phyloP scores from a whole-genome alignment of 2,329 filamentous ascomycete species.

The Cytospora paraplurivora region DNA sequence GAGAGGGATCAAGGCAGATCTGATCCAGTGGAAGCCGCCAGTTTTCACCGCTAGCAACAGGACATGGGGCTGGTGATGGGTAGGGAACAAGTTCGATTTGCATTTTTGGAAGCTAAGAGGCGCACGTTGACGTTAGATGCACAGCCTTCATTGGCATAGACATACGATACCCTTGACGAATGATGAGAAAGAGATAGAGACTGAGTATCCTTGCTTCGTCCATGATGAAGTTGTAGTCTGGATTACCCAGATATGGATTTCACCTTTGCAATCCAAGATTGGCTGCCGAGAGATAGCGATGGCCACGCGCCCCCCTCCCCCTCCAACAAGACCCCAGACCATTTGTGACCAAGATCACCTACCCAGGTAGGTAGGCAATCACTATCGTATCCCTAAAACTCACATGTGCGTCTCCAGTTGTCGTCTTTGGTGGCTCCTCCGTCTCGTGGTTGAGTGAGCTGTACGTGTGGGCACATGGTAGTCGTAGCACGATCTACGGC shows the following conservation, averaged over 20 bases:
- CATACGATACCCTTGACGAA: constrained; percentile 27
- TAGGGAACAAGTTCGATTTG: not conserved
- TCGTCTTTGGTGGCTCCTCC: not conserved
- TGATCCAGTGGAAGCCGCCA: constrained; percentile 93
- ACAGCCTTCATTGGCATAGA: constrained; percentile 11
- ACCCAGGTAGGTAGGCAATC: not conserved
- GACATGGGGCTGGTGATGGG: constrained; percentile 87
- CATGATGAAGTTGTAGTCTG: not conserved
- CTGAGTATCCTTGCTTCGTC: not conserved
- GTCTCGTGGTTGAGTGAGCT: not conserved
- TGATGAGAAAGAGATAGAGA: not conserved
- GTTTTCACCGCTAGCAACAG: constrained; percentile 87
- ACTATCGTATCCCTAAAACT: not conserved
- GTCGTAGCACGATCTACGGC: not conserved
- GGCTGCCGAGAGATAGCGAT: not conserved
- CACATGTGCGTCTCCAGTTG: not conserved
- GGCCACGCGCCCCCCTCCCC: too few relatives aligned
- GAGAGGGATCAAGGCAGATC: constrained; percentile 73
- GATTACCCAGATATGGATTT: not conserved
- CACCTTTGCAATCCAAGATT: not conserved
- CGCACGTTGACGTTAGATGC: not conserved
- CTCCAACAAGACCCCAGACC: too few relatives aligned
- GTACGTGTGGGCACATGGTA: not conserved
- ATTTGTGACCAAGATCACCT: not conserved
- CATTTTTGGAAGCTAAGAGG: not conserved